Percentiles rank a stretch among this genome's conserved stretches.
phyloP scores from a whole-genome alignment of 257 asterid species.

The Solanum etuberosum region DNA sequence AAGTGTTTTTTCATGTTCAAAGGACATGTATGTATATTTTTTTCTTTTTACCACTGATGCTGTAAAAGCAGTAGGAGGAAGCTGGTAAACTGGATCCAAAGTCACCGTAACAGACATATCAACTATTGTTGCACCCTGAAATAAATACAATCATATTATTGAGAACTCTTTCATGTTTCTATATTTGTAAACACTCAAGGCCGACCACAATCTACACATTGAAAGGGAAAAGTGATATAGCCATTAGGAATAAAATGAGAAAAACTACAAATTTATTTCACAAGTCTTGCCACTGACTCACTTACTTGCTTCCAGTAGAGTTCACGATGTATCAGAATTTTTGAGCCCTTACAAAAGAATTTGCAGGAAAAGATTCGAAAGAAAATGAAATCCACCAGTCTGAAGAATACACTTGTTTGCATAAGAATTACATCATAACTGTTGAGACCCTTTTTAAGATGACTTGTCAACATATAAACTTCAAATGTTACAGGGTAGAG shows the following conservation, averaged over 20 bases:
- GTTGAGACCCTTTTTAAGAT: not conserved
- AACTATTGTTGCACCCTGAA: slow-evolving; percentile 89
- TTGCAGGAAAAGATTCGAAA: not conserved
- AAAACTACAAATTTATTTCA: not conserved
- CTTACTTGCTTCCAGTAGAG: not conserved
- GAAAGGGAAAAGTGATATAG: not conserved
- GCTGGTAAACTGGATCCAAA: slow-evolving; percentile 59
- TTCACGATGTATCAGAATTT: not conserved
- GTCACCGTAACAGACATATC: slow-evolving; percentile 67
- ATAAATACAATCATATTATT: not conserved
- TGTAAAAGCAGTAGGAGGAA: slow-evolving; percentile 64
- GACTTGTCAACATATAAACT: not conserved
- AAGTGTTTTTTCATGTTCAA: not conserved
- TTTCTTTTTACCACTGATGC: slow-evolving; percentile 31
- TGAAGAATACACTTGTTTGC: not conserved
- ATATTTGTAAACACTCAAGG: not conserved
- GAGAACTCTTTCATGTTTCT: not conserved
- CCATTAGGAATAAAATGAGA: not conserved
- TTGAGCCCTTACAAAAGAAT: not conserved
- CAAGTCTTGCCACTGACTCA: not conserved
- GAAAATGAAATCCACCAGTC: not conserved
- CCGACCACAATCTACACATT: not conserved
- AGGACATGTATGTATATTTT: not conserved
- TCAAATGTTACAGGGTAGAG: not conserved
- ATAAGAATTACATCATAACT: not conserved